Conservation (phyloP, 345 rosid genomes). For the Rhodomyrtus tomentosa region DNA sequence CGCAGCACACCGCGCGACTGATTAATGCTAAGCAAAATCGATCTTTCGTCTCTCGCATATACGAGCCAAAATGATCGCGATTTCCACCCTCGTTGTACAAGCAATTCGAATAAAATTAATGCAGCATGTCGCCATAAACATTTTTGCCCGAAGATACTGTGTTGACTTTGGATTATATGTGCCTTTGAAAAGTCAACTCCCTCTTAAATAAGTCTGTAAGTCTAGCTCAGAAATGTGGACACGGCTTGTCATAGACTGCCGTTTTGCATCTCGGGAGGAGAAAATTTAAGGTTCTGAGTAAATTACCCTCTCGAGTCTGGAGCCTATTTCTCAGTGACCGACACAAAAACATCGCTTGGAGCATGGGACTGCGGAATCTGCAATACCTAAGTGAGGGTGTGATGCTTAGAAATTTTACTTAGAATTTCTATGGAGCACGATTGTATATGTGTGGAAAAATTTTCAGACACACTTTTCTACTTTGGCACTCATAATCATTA, state of each 20-base stretch:
- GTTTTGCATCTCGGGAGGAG: background rate
- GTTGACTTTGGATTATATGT: background rate
- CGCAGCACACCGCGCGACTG: background rate
- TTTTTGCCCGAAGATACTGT: background rate
- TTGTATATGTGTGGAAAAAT: fast-evolving
- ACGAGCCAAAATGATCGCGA: background rate
- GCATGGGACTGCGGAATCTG: background rate
- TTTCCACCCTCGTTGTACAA: background rate
- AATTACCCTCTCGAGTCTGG: background rate
- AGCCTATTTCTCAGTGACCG: background rate
- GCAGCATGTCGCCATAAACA: background rate
- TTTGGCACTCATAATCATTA: background rate
- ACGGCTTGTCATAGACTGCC: background rate
- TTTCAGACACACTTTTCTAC: background rate
- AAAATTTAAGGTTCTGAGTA: background rate
- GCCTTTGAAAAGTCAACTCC: background rate
- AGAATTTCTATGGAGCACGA: background rate
- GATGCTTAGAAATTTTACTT: background rate
- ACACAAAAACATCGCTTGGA: background rate
- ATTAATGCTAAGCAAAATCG: background rate
- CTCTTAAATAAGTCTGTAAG: background rate
- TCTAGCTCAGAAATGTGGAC: background rate
- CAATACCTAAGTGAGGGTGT: background rate
- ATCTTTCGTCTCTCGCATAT: background rate
- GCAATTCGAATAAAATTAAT: background rate